These are phyloP conservation scores for Amylocystis lapponica DNA, from an alignment of 768 basidiomycete genomes.

Conservation along the genomic window DNA sequence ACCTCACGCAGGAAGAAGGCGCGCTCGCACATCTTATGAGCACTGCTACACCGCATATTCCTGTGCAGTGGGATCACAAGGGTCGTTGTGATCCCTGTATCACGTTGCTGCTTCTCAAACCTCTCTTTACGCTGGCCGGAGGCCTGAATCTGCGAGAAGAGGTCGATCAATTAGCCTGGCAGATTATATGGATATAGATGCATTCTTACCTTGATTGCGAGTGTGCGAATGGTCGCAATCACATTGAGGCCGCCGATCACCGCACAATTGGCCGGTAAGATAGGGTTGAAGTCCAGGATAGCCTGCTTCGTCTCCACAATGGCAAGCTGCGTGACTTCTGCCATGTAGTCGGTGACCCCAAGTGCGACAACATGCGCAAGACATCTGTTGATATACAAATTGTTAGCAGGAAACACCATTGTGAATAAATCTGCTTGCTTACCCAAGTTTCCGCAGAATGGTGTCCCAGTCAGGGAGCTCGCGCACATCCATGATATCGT, in stretches of 20 bases:
- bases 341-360: constrained; percentile 23
- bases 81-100: background rate
- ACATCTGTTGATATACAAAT: too few relatives aligned
- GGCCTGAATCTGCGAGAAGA: background rate
- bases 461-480: background rate
- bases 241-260: too few relatives aligned
- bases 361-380: constrained; percentile 28
- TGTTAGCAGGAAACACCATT: too few relatives aligned
- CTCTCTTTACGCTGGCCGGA: background rate
- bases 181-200: too few relatives aligned
- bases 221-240: constrained; percentile 23
- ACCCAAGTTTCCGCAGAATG: background rate
- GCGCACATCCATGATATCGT: constrained; percentile 9
- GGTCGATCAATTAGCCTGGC: too few relatives aligned
- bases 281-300: constrained; percentile 32
- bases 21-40: background rate
- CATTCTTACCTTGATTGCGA: constrained; percentile 28
- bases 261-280: constrained; percentile 16
- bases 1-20: background rate
- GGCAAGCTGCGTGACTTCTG: constrained; percentile 24
- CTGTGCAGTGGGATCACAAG: background rate
- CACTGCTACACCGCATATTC: background rate
- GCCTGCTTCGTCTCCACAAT: constrained; percentile 22
- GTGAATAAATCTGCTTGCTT: too few relatives aligned
- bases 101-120: background rate